Percentiles rank a stretch among this genome's conserved stretches.
phyloP scores from a whole-genome alignment of 257 asterid genomes.

The Nicotiana sylvestris region DNA sequence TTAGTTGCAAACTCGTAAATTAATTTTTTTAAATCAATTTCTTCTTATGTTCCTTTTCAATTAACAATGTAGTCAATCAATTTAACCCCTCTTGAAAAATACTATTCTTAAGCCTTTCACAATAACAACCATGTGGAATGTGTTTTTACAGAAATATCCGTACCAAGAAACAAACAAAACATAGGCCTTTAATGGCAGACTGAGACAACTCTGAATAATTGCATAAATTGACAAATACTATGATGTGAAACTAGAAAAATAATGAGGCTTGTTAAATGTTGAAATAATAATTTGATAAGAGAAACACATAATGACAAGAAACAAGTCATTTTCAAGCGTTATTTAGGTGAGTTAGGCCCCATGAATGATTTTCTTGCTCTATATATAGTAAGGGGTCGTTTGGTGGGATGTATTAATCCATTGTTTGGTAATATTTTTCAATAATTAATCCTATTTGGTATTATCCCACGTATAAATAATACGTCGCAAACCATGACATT shows the following conservation, averaged over 20 bases:
- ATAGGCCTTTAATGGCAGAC: not conserved
- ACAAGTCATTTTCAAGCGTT: not conserved
- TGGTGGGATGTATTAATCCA: no score
- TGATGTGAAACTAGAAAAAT: conserved; percentile 1
- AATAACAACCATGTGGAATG: no score
- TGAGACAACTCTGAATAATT: conserved; percentile 2
- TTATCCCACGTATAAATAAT: no score
- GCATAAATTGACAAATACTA: not conserved
- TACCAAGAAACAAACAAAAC: not conserved
- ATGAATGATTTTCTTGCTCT: not conserved
- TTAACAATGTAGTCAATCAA: no score
- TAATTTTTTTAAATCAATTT: not conserved
- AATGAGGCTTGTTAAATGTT: not conserved
- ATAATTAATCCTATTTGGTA: no score
- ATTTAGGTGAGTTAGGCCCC: not conserved
- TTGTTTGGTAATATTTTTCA: no score
- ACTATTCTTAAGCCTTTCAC: no score
- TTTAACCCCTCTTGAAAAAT: no score
- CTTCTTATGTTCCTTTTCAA: not conserved
- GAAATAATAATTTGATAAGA: not conserved
- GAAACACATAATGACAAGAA: not conserved
- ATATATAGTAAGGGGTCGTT: not conserved
- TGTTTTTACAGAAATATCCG: no score
- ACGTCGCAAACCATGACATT: no score
- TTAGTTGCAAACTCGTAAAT: not conserved